Evolutionary conservation across 2,329 filamentous ascomycete genomes (phyloP), one percentile per base, ranked within the genome.

Genomic region (Chaetomium strumarium): DNA sequence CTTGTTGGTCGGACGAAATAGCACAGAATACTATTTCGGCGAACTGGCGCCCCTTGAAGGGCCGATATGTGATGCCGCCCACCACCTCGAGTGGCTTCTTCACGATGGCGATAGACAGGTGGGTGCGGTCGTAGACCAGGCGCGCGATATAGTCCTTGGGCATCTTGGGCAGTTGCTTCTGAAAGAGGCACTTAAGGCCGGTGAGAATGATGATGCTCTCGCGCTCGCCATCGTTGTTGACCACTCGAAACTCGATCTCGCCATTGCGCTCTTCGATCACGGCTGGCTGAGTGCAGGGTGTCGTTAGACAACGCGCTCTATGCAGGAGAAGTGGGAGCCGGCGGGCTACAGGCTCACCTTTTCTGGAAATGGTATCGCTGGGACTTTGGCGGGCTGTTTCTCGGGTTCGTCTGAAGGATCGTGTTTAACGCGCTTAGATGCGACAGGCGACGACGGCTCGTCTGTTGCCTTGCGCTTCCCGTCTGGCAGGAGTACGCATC

Each of bases 21-120:
- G 93, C 93, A 68, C 92, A 99, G 67, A 99, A 99, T 53, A 99
- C 93, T 63, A 99, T 99, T 72, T 99, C 93, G 59, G 93, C 93
- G 66, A 99, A 99, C 62, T 88, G 83, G 49, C 92, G 87, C 51
- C 86, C 85, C 65, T 91, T 90, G 72, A 99, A 99, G 0, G 91
- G 91, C 13, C 92, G 84, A 70, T 96, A 99, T 19, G 93, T 96
- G 66, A 99, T 97, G 55, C 93, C 93, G 57, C 91, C 92, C 40
- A 96, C 87, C n/a, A 96, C 90, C 65, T 96, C 90, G 46, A 96
- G 76, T 0, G 93, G 92, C 63, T 95, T 91, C 75, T 97, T 97
- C 62, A 97, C 89, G 64, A 99, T 97, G 19, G 93, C 93, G 62
- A 99, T 96, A 37, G 90, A 96, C 56, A 97, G 70, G 73, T 99